Base-by-base conservation (phyloP, 177 flowering plant species). In the Vitis hybrid region DNA sequence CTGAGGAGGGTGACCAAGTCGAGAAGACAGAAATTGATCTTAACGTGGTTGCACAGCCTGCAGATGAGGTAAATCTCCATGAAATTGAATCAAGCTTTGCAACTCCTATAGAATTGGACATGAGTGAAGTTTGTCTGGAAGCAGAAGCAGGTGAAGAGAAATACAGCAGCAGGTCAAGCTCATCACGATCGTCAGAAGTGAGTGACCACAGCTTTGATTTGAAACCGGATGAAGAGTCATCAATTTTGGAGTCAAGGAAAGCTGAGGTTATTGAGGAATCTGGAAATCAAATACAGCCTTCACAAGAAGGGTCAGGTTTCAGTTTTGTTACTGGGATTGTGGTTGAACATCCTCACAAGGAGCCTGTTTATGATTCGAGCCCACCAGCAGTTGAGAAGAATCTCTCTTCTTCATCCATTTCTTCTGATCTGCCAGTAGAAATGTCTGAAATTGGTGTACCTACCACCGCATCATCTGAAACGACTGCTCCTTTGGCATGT, bases 281-380 rank as follows among this genome's bases (percentile, higher is more conserved):
- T 60, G 73, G 67, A 64, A 69, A 60, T 75, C 74, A 85, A 48
- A 19, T 56, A 15, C 79, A 76, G 69, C 51, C 74, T 45, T 75
- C 82, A 2, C 66, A 60, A 1, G 74, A 78, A 71, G 78, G 71
- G 16, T 61, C 73, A 31, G 77, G 74, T 39, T 70, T 77, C 21
- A 61, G 58, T 29, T 50, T 50, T 22, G 51, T 31, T 0, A 67
- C 69, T 45, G 59, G 55, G 59, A 70, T 52, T 60, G 66, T 65
- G 45, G 82, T 79, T 67, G 84, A 76, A 48, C 74, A 60, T 74
- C 82, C 71, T 45, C 79, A 67, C 29, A 77, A 59, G 74, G 92
- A 83, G 49, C 98, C 97, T 33, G 85, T 90, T 63, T 94, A 88
- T 76, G 98, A 94, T 76, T 82, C 86, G 29, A 90, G 92, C 71